A percentile compares a stretch with the other conserved stretches of the same genome.
These are phyloP conservation scores for Berkeleyomyces rouxiae DNA, from an alignment of 2,329 filamentous ascomycete species.

Conservation along the genomic window DNA sequence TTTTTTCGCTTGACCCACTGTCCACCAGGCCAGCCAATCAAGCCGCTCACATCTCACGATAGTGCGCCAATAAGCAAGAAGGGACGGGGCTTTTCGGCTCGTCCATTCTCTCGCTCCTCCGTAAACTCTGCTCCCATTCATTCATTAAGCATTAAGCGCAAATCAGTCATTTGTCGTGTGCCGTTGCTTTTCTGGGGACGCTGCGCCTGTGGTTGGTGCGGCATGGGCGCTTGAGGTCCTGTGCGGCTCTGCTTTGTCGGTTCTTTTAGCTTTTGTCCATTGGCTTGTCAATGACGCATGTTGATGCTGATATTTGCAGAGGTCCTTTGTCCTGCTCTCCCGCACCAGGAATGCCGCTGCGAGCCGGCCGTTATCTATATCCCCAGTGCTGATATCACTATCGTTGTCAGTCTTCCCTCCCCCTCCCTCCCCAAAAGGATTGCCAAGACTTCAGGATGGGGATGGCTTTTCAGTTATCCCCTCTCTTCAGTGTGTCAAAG, in stretches of 20 bases:
- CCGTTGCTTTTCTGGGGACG: background rate
- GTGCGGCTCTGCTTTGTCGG: background rate
- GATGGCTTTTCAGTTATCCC: background rate
- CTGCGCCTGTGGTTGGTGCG: background rate
- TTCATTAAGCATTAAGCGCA: background rate
- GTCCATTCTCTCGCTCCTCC: background rate
- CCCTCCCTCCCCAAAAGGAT: background rate
- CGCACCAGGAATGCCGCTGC: background rate
- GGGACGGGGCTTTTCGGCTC: background rate
- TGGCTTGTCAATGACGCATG: background rate
- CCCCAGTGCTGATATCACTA: background rate
- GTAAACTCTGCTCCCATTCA: background rate
- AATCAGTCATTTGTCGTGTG: background rate
- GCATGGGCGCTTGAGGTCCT: background rate
- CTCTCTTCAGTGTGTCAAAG: background rate
- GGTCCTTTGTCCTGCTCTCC: background rate
- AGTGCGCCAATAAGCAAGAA: background rate
- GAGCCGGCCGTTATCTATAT: background rate
- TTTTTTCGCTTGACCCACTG: background rate
- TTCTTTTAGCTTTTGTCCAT: background rate
- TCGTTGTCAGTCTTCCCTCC: background rate
- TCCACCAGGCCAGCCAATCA: background rate
- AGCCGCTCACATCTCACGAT: background rate
- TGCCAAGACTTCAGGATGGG: background rate
- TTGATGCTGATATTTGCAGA: background rate